phyloP scores from a whole-genome alignment of 495 filamentous ascomycete genomes.

The Daldinia grandis region DNA sequence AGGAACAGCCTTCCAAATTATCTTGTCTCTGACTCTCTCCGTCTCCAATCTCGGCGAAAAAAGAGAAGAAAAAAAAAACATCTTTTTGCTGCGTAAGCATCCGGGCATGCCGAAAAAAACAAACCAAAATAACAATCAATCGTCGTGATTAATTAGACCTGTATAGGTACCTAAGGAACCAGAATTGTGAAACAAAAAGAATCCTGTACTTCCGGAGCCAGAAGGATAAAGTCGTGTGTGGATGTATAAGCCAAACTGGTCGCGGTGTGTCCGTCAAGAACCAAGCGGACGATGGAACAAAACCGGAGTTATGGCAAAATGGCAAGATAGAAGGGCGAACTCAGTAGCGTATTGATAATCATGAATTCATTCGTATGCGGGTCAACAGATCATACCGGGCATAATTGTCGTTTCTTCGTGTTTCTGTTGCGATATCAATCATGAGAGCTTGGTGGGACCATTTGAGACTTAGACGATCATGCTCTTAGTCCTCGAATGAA shows the following conservation, averaged over 20 bases:
- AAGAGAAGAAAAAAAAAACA: background rate
- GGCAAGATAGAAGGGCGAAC: background rate
- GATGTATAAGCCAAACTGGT: background rate
- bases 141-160: background rate
- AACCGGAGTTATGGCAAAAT: background rate
- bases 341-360: constrained; percentile 14
- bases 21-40: constrained; percentile 1
- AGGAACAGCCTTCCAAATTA: background rate
- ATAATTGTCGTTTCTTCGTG: constrained; percentile 37
- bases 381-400: constrained; percentile 32
- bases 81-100: constrained; percentile 3
- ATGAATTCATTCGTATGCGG: constrained; percentile 29
- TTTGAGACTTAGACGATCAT: constrained; percentile 52
- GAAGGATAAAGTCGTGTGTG: background rate
- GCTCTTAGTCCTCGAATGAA: constrained; percentile 64
- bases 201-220: constrained; percentile 10
- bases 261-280: background rate
- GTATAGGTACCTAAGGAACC: constrained; percentile 4
- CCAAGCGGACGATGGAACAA: background rate
- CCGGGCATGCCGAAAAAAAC: background rate
- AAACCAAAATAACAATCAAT: background rate
- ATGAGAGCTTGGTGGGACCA: constrained; percentile 14
- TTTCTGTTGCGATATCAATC: constrained; percentile 19
- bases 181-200: background rate
- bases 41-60: background rate